Conservation (phyloP, 2,329 filamentous ascomycete genomes). For the Aspergillus sp. region DNA sequence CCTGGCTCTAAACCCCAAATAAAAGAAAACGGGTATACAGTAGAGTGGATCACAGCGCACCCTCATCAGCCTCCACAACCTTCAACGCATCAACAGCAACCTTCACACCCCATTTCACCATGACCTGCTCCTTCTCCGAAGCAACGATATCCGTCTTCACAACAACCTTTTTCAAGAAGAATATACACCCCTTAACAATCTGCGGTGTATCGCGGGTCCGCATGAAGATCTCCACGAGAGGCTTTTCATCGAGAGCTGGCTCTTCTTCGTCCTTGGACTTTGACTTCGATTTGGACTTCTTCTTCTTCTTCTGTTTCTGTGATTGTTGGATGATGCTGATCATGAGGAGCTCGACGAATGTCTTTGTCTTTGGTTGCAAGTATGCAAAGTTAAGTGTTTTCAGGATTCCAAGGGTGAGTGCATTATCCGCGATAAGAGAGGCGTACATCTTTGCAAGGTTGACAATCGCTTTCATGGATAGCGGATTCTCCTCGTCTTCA, state of each 20-base stretch:
- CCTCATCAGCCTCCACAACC: conserved; percentile 26
- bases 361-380: conserved; percentile 71
- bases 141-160: conserved; percentile 60
- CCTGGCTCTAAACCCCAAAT: background rate
- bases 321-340: conserved; percentile 72
- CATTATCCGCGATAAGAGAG: conserved; percentile 60
- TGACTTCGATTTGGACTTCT: conserved; percentile 21
- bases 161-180: conserved; percentile 75
- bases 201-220: conserved; percentile 63
- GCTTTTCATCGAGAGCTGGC: conserved; percentile 51
- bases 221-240: conserved; percentile 66
- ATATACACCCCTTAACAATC: conserved; percentile 72
- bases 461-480: conserved; percentile 60
- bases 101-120: conserved; percentile 49
- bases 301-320: conserved; percentile 47
- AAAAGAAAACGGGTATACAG: background rate
- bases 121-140: conserved; percentile 52
- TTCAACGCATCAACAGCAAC: conserved; percentile 43
- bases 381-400: conserved; percentile 74
- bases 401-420: conserved; percentile 56
- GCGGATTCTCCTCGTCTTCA: conserved; percentile 52
- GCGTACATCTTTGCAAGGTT: conserved; percentile 69
- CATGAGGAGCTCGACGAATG: conserved; percentile 78
- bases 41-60: background rate
- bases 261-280: conserved; percentile 21